phyloP scores from a whole-genome alignment of 768 basidiomycete genomes.

The Tylopilus rubrobrunneus region DNA sequence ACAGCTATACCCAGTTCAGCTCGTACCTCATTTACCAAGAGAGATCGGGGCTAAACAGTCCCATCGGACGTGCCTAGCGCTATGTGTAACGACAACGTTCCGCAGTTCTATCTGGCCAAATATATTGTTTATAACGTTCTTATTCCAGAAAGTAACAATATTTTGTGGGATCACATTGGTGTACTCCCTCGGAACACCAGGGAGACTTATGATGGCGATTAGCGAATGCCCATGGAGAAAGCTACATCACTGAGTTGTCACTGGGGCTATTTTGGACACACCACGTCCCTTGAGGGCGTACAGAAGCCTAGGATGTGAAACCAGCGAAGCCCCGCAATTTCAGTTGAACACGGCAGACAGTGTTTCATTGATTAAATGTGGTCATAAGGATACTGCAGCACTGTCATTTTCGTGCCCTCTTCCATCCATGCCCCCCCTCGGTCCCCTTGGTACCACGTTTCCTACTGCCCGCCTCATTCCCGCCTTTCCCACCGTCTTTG shows the following conservation, averaged over 20 bases:
- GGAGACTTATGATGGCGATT: background rate
- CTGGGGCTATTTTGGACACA: background rate
- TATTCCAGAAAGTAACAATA: background rate
- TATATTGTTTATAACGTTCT: background rate
- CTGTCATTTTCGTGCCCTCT: slow-evolving; percentile 20
- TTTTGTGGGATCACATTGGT: background rate
- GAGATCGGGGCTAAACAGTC: no score
- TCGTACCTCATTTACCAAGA: background rate
- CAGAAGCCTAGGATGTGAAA: background rate
- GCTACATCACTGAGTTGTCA: background rate
- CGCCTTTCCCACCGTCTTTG: background rate
- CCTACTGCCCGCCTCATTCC: background rate
- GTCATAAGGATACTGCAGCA: background rate
- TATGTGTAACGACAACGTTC: background rate
- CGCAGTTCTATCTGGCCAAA: slow-evolving; percentile 1
- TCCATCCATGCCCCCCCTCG: slow-evolving; percentile 9
- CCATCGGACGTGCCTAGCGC: background rate
- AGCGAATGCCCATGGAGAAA: background rate
- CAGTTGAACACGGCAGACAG: background rate
- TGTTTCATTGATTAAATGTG: background rate
- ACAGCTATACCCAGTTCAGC: background rate
- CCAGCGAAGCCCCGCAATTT: background rate
- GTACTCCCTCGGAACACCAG: background rate
- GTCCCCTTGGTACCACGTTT: slow-evolving; percentile 15
- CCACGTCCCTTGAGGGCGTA: background rate